These are phyloP conservation scores for Choiromyces venosus DNA, from an alignment of 495 filamentous ascomycete genomes.

Conservation along the genomic window DNA sequence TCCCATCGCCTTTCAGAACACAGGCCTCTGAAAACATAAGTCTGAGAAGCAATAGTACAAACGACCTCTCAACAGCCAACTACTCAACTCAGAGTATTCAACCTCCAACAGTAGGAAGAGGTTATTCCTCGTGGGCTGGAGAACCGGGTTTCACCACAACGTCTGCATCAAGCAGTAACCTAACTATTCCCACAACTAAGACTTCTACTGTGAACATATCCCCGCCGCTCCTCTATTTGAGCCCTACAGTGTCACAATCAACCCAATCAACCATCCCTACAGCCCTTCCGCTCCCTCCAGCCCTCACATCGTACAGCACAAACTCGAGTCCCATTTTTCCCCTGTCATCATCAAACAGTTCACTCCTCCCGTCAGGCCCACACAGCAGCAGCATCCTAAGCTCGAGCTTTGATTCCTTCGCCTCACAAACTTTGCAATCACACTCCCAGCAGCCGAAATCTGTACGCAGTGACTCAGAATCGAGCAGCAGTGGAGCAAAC, in stretches of 20 bases:
- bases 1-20: conserved; percentile 27
- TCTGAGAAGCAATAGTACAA: conserved; percentile 5
- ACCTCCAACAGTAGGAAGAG: conserved; percentile 9
- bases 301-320: not conserved
- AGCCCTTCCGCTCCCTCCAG: conserved; percentile 15
- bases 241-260: conserved; percentile 9
- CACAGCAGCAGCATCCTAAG: conserved; percentile 9
- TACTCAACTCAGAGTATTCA: conserved; percentile 20
- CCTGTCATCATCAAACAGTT: conserved; percentile 28
- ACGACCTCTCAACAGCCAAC: conserved; percentile 5
- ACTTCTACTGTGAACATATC: not conserved
- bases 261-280: not conserved
- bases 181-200: conserved; percentile 1
- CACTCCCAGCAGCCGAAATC: conserved; percentile 20
- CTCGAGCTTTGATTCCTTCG: conserved; percentile 18
- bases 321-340: conserved; percentile 20
- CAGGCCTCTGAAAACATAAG: conserved; percentile 20
- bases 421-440: conserved; percentile 11
- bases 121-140: conserved; percentile 23
- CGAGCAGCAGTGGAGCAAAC: conserved; percentile 11
- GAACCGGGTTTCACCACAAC: conserved; percentile 20
- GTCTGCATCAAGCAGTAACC: not conserved
- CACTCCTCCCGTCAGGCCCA: conserved; percentile 14
- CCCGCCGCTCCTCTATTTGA: conserved; percentile 5
- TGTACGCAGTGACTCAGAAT: conserved; percentile 24